phyloP scores from a whole-genome alignment of 371 early-diverging fungal genomes.

The Mucor indicus region DNA sequence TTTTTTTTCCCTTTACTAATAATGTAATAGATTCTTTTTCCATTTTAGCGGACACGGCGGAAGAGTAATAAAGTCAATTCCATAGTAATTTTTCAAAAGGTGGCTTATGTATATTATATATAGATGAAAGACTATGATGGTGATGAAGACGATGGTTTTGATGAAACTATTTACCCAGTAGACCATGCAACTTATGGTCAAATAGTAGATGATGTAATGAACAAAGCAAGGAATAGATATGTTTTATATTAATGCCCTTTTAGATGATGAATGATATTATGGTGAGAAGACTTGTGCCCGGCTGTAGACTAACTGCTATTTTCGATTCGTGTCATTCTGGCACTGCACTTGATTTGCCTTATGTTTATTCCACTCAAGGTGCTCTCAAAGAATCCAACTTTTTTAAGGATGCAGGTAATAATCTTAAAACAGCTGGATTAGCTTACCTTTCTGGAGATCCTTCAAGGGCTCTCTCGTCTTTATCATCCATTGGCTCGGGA shows the following conservation, averaged over 20 bases:
- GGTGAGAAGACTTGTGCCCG: constrained; percentile 77
- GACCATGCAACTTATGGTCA: constrained; percentile 74
- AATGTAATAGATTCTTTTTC: constrained; percentile 60
- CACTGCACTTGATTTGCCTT: constrained; percentile 82
- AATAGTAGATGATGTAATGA: constrained; percentile 78
- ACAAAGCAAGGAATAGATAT: background rate
- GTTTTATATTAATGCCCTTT: background rate
- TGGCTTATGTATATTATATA: background rate
- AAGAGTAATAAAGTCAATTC: constrained; percentile 33
- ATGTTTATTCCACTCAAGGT: constrained; percentile 71
- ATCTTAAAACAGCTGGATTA: constrained; percentile 40
- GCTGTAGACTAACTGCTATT: constrained; percentile 78
- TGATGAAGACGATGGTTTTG: constrained; percentile 81
- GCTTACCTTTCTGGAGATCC: constrained; percentile 46
- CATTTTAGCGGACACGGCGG: constrained; percentile 91
- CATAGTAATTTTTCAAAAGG: background rate
- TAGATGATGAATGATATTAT: constrained; percentile 73
- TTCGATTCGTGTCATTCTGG: constrained; percentile 85
- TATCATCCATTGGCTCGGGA: constrained; percentile 42
- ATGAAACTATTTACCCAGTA: constrained; percentile 63
- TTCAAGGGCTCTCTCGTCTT: constrained; percentile 33
- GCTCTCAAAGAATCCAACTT: constrained; percentile 48
- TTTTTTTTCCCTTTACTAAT: background rate
- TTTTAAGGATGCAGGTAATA: constrained; percentile 39
- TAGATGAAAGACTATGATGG: constrained; percentile 58